Percentiles rank a stretch among this genome's conserved stretches.
These are phyloP conservation scores for Aspergillus wentii DNA, from an alignment of 495 filamentous ascomycete species.

Conservation along the genomic window DNA sequence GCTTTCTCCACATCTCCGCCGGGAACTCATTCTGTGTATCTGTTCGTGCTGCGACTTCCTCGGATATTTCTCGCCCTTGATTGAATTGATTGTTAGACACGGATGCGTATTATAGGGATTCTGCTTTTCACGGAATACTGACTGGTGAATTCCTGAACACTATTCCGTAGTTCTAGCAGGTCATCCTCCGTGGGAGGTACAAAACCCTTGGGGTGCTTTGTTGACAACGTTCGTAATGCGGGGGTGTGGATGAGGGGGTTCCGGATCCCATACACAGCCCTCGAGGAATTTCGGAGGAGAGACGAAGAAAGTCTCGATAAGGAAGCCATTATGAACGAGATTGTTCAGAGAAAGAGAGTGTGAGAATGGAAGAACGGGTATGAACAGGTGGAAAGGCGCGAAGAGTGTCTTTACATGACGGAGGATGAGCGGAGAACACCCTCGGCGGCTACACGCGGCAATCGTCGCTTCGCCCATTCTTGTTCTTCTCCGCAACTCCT, in stretches of 20 bases:
- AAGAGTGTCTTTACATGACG: too few relatives aligned
- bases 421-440: slow-evolving; percentile 11
- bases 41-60: slow-evolving; percentile 73
- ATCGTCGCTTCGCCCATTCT: slow-evolving; percentile 31
- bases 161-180: slow-evolving; percentile 77
- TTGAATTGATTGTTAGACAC: slow-evolving; percentile 2
- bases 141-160: slow-evolving; percentile 88
- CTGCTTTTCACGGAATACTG: too few relatives aligned
- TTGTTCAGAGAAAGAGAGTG: neutral
- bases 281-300: slow-evolving; percentile 27
- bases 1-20: slow-evolving; percentile 84
- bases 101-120: too few relatives aligned
- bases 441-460: slow-evolving; percentile 40
- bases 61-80: slow-evolving; percentile 59
- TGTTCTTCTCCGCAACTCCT: slow-evolving; percentile 41
- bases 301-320: slow-evolving; percentile 1
- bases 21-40: slow-evolving; percentile 89
- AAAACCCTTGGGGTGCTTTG: slow-evolving; percentile 86
- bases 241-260: slow-evolving; percentile 25
- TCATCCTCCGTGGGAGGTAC: slow-evolving; percentile 69
- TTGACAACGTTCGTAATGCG: slow-evolving; percentile 40
- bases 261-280: slow-evolving; percentile 16
- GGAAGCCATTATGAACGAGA: neutral
- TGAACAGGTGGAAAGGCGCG: neutral
- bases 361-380: too few relatives aligned